These are phyloP conservation scores for Colletotrichum eremochloae DNA, from an alignment of 2,329 filamentous ascomycete species.

Conservation along the genomic window DNA sequence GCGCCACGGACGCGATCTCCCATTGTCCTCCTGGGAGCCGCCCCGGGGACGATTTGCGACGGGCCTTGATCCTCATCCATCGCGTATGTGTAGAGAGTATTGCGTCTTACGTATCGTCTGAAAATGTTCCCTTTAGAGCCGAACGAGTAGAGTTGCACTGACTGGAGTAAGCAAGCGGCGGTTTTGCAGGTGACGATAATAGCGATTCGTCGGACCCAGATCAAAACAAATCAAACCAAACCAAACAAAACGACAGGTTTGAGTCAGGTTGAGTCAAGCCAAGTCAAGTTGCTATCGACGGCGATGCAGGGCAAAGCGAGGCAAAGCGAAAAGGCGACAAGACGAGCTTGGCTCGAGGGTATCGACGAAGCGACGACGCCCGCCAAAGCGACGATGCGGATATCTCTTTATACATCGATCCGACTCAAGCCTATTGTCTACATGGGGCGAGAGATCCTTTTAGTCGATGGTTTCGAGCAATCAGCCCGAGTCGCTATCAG, in stretches of 20 bases:
- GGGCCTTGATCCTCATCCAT: constrained; percentile 72
- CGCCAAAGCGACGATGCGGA: constrained; percentile 4
- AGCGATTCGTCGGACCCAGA: background rate
- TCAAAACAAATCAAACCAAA: background rate
- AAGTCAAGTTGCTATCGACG: background rate
- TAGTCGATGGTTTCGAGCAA: constrained; percentile 42
- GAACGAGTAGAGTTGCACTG: background rate
- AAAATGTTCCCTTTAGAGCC: background rate
- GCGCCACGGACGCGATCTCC: constrained; percentile 48
- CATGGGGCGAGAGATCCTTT: constrained; percentile 36
- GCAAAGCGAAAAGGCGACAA: background rate
- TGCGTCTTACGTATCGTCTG: too few species aligned
- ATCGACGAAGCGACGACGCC: constrained; percentile 6
- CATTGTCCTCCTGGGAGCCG: constrained; percentile 51
- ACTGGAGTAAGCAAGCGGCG: background rate
- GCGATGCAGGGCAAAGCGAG: constrained; percentile 1
- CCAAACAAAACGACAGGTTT: background rate
- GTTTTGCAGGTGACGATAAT: background rate
- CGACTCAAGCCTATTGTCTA: constrained; percentile 9
- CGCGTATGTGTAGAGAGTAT: background rate
- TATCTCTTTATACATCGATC: constrained; percentile 19
- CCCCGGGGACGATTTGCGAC: constrained; percentile 61
- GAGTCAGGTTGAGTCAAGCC: background rate
- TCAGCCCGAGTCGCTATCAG: constrained; percentile 34
- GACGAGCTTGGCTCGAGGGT: constrained; percentile 3